phyloP scores from a whole-genome alignment of 164 flowering plant genomes.

The Annona squamosa region DNA sequence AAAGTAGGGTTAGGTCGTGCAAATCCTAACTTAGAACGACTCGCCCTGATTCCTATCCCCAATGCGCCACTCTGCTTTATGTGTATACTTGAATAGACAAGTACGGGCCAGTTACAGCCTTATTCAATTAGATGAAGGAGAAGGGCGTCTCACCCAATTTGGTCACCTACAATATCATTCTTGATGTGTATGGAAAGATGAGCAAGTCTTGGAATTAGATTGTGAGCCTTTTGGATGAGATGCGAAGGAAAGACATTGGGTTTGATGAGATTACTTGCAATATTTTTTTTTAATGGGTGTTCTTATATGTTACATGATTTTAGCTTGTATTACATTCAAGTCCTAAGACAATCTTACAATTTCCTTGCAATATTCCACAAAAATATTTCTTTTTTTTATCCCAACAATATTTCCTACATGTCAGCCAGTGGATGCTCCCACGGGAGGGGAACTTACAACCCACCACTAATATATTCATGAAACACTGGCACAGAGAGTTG shows the following conservation, averaged over 20 bases:
- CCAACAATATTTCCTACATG: too few species aligned
- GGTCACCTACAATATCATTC: conserved; percentile 53
- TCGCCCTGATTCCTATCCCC: conserved; percentile 13
- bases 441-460: too few species aligned
- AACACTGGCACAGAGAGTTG: too few species aligned
- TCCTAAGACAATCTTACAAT: too few species aligned
- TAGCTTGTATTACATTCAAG: too few species aligned
- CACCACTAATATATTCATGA: too few species aligned
- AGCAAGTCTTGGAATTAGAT: conserved; percentile 74
- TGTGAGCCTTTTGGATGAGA: conserved; percentile 60
- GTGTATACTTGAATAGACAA: conserved; percentile 54
- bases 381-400: too few species aligned
- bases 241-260: conserved; percentile 47
- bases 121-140: conserved; percentile 48
- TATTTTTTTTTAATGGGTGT: too few species aligned
- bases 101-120: conserved; percentile 41
- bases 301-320: too few species aligned
- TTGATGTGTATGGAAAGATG: conserved; percentile 85
- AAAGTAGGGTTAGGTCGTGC: too few species aligned
- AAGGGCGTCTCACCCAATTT: conserved; percentile 54
- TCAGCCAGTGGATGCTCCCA: too few species aligned
- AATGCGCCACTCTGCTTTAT: conserved; percentile 62
- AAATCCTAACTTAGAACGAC: background rate
- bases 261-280: conserved; percentile 53
- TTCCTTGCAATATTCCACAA: too few species aligned